phyloP scores from a whole-genome alignment of 139 green algal genomes.

The Nannochloris sp. region DNA sequence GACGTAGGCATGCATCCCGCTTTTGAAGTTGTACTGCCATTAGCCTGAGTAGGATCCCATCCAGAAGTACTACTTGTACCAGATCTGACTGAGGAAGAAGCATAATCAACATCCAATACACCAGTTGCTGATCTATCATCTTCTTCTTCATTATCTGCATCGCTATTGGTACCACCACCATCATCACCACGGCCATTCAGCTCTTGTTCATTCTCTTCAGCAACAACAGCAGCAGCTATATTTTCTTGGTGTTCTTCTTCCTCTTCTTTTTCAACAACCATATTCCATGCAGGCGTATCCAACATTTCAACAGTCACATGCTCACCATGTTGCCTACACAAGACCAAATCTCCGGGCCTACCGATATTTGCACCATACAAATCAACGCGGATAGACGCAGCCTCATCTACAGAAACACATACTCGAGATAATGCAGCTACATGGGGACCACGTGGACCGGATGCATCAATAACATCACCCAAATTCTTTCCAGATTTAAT shows the following conservation, averaged over 20 bases:
- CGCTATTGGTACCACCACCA: too few species aligned
- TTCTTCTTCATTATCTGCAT: neutral
- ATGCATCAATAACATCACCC: too few species aligned
- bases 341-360: neutral
- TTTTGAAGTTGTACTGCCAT: neutral
- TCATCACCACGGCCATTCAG: too few species aligned
- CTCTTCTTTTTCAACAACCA: neutral
- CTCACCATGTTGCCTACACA: conserved; percentile 3
- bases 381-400: neutral
- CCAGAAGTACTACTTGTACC: neutral
- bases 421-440: neutral
- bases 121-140: neutral
- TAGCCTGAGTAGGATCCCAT: neutral
- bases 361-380: neutral
- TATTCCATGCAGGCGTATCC: neutral
- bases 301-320: neutral
- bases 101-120: neutral
- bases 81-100: neutral
- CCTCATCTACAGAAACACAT: neutral
- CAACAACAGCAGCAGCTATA: too few species aligned
- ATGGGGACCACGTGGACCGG: neutral
- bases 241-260: too few species aligned
- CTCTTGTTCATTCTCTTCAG: neutral
- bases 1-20: neutral
- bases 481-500: too few species aligned